phyloP scores from a whole-genome alignment of 768 basidiomycete genomes.

The Psilocybe subaeruginosa region DNA sequence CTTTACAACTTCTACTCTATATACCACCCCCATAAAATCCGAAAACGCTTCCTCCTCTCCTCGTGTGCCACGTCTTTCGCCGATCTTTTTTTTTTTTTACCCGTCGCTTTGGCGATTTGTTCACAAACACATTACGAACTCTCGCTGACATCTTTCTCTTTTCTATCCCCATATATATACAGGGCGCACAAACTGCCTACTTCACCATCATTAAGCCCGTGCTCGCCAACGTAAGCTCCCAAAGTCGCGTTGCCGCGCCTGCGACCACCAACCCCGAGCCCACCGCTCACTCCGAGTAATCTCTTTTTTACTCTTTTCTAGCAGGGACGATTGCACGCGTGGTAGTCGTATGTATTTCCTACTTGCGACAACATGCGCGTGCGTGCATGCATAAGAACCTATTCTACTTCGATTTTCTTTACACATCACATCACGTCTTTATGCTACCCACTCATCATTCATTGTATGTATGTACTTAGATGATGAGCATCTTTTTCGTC shows the following conservation, averaged over 20 bases:
- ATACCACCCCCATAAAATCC: background rate
- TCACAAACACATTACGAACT: background rate
- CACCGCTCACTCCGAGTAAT: constrained; percentile 32
- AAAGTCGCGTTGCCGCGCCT: constrained; percentile 46
- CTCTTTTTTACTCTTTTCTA: background rate
- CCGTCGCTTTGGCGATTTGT: constrained; percentile 19
- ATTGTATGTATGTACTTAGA: background rate
- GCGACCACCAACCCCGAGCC: constrained; percentile 54
- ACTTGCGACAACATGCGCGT: background rate
- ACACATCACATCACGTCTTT: background rate
- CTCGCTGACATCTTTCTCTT: constrained; percentile 21
- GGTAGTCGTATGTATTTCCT: background rate
- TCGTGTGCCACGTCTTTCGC: constrained; percentile 24
- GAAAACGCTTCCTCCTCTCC: constrained; percentile 5
- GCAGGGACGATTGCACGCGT: constrained; percentile 19
- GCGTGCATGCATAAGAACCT: background rate
- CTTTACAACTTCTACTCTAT: background rate
- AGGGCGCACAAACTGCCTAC: constrained; percentile 91
- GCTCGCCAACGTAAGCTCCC: constrained; percentile 62
- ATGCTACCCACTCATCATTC: background rate
- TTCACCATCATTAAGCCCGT: constrained; percentile 77
- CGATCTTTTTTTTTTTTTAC: constrained; percentile 10
- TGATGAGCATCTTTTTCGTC: background rate
- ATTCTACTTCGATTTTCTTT: background rate
- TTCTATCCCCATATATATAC: constrained; percentile 12